phyloP scores from a whole-genome alignment of 306 rosid genomes.

The Medicago ruthenica region DNA sequence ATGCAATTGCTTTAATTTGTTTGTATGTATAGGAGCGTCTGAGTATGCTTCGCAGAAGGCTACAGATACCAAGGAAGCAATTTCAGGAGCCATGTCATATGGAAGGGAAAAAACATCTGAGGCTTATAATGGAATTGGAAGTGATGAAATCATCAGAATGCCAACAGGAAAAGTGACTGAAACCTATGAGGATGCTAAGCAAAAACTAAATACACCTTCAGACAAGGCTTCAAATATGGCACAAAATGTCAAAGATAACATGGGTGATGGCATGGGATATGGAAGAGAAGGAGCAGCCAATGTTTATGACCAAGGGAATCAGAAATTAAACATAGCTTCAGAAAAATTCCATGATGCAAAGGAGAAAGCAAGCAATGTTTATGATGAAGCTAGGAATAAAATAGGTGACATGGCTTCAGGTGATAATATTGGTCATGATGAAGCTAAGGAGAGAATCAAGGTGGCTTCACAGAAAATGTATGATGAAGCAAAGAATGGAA shows the following conservation, averaged over 20 bases:
- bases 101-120: constrained; percentile 29
- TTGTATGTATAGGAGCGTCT: constrained; percentile 49
- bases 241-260: not conserved
- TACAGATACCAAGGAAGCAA: constrained; percentile 28
- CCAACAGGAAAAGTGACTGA: constrained; percentile 36
- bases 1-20: not conserved
- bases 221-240: constrained; percentile 42
- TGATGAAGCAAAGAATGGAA: constrained; percentile 22
- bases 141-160: constrained; percentile 39
- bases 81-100: constrained; percentile 37
- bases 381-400: constrained; percentile 29
- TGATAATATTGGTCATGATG: constrained; percentile 12
- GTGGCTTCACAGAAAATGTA: constrained; percentile 27
- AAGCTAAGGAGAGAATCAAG: constrained; percentile 16
- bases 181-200: constrained; percentile 35
- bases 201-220: constrained; percentile 26
- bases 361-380: constrained; percentile 36
- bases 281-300: not conserved
- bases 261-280: not conserved
- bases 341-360: constrained; percentile 32
- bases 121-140: constrained; percentile 18
- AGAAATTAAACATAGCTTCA: not conserved
- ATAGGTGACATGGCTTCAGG: too few species aligned
- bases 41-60: constrained; percentile 48
- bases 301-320: not conserved